Evolutionary conservation across 495 filamentous ascomycete species (phyloP).

Genomic region (Penicillium taxi): DNA sequence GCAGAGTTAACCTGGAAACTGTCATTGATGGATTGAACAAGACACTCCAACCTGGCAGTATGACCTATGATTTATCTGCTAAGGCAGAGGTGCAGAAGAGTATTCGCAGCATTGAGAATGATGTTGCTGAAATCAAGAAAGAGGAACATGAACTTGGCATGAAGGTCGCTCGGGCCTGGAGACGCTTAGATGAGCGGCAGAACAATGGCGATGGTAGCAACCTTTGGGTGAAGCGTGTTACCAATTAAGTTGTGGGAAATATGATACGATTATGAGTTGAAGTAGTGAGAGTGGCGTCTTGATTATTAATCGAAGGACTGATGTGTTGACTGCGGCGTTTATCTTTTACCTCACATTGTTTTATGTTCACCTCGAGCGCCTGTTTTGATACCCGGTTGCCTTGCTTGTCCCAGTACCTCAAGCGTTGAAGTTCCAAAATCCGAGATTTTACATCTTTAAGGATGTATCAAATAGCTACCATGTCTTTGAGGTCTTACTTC

Average conservation of each 20-base stretch:
- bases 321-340: too few relatives aligned
- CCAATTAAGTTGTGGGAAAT: conserved; percentile 38
- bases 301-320: too few relatives aligned
- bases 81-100: conserved; percentile 65
- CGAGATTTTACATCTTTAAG: too few relatives aligned
- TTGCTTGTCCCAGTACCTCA: conserved; percentile 4
- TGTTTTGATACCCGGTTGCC: conserved; percentile 13
- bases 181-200: conserved; percentile 64
- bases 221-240: conserved; percentile 75
- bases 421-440: too few relatives aligned
- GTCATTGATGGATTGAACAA: conserved; percentile 65
- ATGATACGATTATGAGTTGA: too few relatives aligned
- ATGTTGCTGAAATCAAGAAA: conserved; percentile 69
- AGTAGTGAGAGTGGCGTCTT: too few relatives aligned
- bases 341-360: neutral
- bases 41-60: conserved; percentile 48
- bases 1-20: conserved; percentile 61
- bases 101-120: conserved; percentile 58
- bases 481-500: too few relatives aligned
- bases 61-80: conserved; percentile 48
- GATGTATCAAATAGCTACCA: too few relatives aligned
- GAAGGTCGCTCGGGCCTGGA: conserved; percentile 72
- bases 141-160: conserved; percentile 84
- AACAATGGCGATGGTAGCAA: conserved; percentile 60
- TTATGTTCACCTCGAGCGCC: too few relatives aligned